Evolutionary conservation across 345 rosid genomes (phyloP).

Genomic region (Balakata baccata): DNA sequence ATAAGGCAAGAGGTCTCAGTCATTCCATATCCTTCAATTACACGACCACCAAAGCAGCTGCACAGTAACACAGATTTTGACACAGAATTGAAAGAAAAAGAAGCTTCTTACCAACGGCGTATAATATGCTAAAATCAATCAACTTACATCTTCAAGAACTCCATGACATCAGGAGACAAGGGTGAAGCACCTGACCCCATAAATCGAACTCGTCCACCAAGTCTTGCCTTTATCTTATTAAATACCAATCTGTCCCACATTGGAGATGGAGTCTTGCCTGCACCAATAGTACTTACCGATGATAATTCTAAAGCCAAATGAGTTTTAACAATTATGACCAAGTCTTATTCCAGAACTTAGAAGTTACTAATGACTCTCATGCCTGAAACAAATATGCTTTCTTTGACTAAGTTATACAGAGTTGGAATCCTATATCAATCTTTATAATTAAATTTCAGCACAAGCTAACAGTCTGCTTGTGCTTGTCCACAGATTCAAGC

Average conservation of each 20-base stretch:
- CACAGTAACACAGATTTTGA: constrained; percentile 10
- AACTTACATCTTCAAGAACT: constrained; percentile 83
- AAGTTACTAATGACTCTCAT: background rate
- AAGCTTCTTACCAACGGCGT: background rate
- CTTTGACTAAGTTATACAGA: background rate
- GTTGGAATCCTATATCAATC: background rate
- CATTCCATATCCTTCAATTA: constrained; percentile 75
- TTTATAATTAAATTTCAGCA: background rate
- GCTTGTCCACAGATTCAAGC: background rate
- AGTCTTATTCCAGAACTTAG: background rate
- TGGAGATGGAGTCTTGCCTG: constrained; percentile 91
- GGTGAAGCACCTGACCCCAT: constrained; percentile 94
- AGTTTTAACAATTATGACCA: background rate
- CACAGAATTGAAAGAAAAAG: background rate
- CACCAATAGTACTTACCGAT: background rate
- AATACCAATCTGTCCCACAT: constrained; percentile 98
- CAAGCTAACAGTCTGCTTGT: background rate
- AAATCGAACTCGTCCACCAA: constrained; percentile 89
- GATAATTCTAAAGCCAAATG: background rate
- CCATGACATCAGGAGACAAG: constrained; percentile 92
- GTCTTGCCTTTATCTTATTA: constrained; percentile 83
- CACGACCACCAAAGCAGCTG: constrained; percentile 83
- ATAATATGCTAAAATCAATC: constrained; percentile 12
- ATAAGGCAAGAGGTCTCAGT: constrained; percentile 66
- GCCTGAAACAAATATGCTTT: background rate